Base-by-base conservation (phyloP, 2,329 filamentous ascomycete species). In the Phaeophleospora eucalypticola region DNA sequence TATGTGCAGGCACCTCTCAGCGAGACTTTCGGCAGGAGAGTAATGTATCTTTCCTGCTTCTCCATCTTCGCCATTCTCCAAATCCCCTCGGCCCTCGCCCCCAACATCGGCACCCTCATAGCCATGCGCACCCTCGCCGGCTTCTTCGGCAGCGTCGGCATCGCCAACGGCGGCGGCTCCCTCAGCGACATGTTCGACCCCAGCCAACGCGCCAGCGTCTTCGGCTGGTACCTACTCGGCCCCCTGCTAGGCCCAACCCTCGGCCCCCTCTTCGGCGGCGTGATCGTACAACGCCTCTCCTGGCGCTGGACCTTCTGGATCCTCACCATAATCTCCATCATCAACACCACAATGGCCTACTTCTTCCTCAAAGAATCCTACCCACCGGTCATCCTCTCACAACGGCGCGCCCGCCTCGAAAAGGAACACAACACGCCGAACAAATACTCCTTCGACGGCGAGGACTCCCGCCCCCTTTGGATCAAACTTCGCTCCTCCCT, bases 181-280 rank as follows among this genome's bases (percentile, higher is more conserved):
- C 73, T 77, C n/a, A 68, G 63, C 39, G 75, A 77, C 43, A 77
- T 77, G 73, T 78, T 76, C 45, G 54, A 65, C 18, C 69, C 72
- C 0, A 65, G 58, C 18, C 65, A 75, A 48, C 60, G 75, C 49
- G 74, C 72, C 8, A 66, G 68, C 3, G 65, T 75, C 0, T 72
- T 73, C 48, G 70, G 70, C 2, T 73, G 68, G 67, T 74, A 74
- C 51, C 55, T 73, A 1, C 57, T 73, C 0, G 70, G 70, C 0
- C 71, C 68, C 0, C 44, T 76, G 2, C 64, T 75, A 1, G 71
- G 71, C 1, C 60, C 60, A 9, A 61, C 57, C 4, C 56, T 73
- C 0, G 71, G 72, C 0, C 71, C 71, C 1, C 51, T 74, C 0
- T 65, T 73, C 10, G 71, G 71, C 10, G 45, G 45, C n/a, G 10